phyloP scores from a whole-genome alignment of 768 basidiomycete species.

The Leucosporidium creatinivorum region DNA sequence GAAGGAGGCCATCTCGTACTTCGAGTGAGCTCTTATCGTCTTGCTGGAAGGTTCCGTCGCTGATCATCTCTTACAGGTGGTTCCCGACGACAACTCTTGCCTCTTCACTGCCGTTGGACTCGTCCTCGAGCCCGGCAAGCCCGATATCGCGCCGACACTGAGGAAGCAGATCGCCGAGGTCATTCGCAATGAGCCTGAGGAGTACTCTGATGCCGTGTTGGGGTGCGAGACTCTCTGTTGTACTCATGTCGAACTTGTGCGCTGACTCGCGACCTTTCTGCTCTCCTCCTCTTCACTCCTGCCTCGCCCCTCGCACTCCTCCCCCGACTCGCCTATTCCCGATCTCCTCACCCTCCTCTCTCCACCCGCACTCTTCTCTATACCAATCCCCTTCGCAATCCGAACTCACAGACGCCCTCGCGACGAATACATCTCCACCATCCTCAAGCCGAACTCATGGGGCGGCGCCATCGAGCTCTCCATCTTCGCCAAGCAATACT shows the following conservation, averaged over 20 bases:
- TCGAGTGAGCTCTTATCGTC: conserved; percentile 8
- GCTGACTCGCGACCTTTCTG: no score
- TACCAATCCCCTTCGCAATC: background rate
- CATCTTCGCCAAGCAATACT: conserved; percentile 72
- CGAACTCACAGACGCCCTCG: conserved; percentile 49
- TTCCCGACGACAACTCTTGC: conserved; percentile 97
- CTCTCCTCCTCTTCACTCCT: no score
- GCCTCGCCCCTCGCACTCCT: no score
- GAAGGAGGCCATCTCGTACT: conserved; percentile 30
- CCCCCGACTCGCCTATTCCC: no score
- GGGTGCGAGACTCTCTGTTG: conserved; percentile 51
- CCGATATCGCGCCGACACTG: conserved; percentile 60
- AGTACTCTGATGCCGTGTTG: conserved; percentile 76
- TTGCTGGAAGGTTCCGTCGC: conserved; percentile 12
- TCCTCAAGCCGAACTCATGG: conserved; percentile 73
- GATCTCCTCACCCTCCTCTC: background rate
- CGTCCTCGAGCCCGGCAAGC: conserved; percentile 68
- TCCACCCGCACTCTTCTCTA: conserved; percentile 32
- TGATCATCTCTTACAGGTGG: conserved; percentile 50
- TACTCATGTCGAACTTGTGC: no score
- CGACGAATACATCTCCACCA: conserved; percentile 72
- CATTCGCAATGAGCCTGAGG: conserved; percentile 62
- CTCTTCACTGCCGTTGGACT: conserved; percentile 80
- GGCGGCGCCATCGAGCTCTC: conserved; percentile 89
- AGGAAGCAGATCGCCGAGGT: conserved; percentile 76